phyloP scores from a whole-genome alignment of 371 early-diverging fungal genomes.

The Mucor mucedo region DNA sequence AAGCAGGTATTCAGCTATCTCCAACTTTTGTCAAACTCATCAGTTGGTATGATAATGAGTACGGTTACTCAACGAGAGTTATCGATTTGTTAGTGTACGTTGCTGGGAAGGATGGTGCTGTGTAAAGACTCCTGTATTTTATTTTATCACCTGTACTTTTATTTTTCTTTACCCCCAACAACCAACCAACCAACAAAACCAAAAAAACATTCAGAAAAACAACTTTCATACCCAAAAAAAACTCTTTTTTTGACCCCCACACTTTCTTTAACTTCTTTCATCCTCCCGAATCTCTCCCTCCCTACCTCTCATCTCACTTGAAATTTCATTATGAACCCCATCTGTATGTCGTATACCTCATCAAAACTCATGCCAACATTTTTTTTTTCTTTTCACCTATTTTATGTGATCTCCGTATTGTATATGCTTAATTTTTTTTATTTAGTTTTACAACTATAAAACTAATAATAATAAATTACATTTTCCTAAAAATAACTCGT shows the following conservation, averaged over 20 bases:
- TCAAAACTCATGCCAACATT: constrained; percentile 13
- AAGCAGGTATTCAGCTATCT: constrained; percentile 96
- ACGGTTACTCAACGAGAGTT: constrained; percentile 91
- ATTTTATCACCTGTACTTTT: constrained; percentile 18
- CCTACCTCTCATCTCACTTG: background rate
- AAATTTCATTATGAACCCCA: constrained; percentile 15
- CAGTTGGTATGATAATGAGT: constrained; percentile 93
- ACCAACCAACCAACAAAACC: constrained; percentile 14
- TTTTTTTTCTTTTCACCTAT: constrained; percentile 9
- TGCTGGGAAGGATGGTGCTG: constrained; percentile 57
- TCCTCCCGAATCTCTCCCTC: background rate
- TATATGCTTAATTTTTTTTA: constrained; percentile 3
- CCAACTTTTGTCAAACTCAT: constrained; percentile 92
- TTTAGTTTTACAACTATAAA: constrained; percentile 2
- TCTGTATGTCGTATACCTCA: constrained; percentile 29
- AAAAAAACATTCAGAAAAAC: constrained; percentile 16
- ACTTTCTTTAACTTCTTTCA: constrained; percentile 9
- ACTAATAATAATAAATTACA: constrained; percentile 6
- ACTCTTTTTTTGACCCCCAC: constrained; percentile 5
- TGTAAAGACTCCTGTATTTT: constrained; percentile 13
- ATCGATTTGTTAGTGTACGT: constrained; percentile 81
- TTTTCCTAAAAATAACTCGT: background rate
- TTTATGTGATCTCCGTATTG: constrained; percentile 25
- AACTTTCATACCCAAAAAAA: constrained; percentile 20
- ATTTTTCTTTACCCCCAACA: constrained; percentile 10